A percentile compares a stretch with the other conserved stretches of the same genome.
These are phyloP conservation scores for Massospora cicadina DNA, from an alignment of 371 early-diverging fungal genomes.

Conservation along the genomic window DNA sequence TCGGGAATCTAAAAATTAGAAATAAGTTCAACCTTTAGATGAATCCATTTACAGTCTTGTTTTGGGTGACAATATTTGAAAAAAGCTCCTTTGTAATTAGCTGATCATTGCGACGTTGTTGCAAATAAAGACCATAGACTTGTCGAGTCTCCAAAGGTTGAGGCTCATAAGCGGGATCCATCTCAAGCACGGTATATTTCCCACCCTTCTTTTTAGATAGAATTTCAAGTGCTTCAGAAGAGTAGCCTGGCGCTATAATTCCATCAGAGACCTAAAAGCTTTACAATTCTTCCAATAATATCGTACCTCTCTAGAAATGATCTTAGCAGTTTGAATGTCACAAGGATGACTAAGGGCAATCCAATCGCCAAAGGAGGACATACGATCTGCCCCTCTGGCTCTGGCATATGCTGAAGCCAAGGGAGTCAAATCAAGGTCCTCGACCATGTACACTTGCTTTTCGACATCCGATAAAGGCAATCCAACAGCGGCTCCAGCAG, in stretches of 20 bases:
- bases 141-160: constrained; percentile 66
- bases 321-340: constrained; percentile 84
- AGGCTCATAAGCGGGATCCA: constrained; percentile 83
- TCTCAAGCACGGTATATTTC: constrained; percentile 81
- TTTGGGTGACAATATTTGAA: constrained; percentile 65
- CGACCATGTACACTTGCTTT: constrained; percentile 78
- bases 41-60: constrained; percentile 33
- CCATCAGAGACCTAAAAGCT: constrained; percentile 60
- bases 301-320: constrained; percentile 71
- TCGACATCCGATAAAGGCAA: constrained; percentile 63
- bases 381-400: constrained; percentile 88
- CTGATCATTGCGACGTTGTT: constrained; percentile 79
- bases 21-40: neutral
- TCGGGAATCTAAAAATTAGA: constrained; percentile 34
- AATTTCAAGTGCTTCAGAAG: constrained; percentile 72
- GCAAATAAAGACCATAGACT: constrained; percentile 80
- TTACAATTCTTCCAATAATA: neutral
- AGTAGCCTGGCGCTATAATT: constrained; percentile 87
- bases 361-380: constrained; percentile 97
- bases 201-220: constrained; percentile 89
- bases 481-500: constrained; percentile 93
- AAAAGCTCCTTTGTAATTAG: constrained; percentile 55
- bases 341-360: constrained; percentile 77
- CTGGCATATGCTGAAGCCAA: constrained; percentile 73
- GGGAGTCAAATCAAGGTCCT: constrained; percentile 60